Conservation (phyloP, 2,329 filamentous ascomycete genomes). For the Aureobasidium sp. region DNA sequence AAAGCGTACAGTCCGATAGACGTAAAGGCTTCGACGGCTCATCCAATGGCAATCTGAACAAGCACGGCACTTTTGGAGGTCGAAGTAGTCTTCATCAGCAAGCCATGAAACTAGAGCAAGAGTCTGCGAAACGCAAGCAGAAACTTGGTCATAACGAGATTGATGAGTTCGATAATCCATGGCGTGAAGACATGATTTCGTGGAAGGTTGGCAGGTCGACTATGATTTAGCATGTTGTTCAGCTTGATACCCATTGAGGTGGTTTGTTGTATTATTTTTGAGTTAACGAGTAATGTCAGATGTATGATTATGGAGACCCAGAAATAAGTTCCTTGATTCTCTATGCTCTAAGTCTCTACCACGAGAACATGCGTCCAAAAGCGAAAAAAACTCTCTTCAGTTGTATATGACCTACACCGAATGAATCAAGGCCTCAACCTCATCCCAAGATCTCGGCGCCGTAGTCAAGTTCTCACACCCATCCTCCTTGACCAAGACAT, state of each 20-base stretch:
- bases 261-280: not conserved
- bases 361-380: too few relatives aligned
- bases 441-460: constrained; percentile 55
- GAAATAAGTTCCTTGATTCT: too few relatives aligned
- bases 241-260: not conserved
- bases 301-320: not conserved
- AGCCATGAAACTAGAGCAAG: constrained; percentile 24
- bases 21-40: constrained; percentile 11
- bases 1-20: constrained; percentile 4
- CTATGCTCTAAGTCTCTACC: too few relatives aligned
- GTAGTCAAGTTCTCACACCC: constrained; percentile 81
- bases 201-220: constrained; percentile 7
- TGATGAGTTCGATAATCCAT: constrained; percentile 43
- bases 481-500: constrained; percentile 68
- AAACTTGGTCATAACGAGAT: constrained; percentile 31
- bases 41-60: not conserved
- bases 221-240: not conserved
- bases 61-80: constrained; percentile 26
- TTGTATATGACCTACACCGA: not conserved
- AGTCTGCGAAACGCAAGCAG: constrained; percentile 24
- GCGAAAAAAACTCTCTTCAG: too few relatives aligned
- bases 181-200: constrained; percentile 26
- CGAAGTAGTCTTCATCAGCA: constrained; percentile 37
- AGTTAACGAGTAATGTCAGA: not conserved
- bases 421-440: constrained; percentile 22